Evolutionary conservation across 352 stramenopile species (phyloP).

Genomic region (Peronospora belbahrii): DNA sequence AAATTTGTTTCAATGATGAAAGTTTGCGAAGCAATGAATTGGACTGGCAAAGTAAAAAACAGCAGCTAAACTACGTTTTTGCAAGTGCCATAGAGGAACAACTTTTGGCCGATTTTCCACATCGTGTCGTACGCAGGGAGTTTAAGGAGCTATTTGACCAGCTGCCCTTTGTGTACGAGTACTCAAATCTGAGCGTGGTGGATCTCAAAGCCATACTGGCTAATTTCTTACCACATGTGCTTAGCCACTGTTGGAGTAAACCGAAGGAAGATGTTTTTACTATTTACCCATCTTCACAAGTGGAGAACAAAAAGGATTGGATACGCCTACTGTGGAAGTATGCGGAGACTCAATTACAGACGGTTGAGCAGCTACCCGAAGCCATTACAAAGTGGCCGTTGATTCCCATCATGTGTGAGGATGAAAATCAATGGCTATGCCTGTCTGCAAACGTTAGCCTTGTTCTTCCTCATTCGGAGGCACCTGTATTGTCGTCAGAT

Average conservation of each 20-base stretch:
- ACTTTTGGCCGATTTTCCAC: slow-evolving; percentile 37
- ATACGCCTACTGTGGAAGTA: slow-evolving; percentile 44
- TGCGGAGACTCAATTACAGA: slow-evolving; percentile 31
- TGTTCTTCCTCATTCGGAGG: slow-evolving; percentile 23
- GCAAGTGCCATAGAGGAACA: slow-evolving; percentile 39
- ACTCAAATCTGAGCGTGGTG: slow-evolving; percentile 39
- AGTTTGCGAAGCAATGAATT: slow-evolving; percentile 1
- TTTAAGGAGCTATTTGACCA: slow-evolving; percentile 43
- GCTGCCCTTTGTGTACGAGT: slow-evolving; percentile 30
- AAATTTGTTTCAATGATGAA: slow-evolving; percentile 19
- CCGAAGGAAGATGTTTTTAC: slow-evolving; percentile 22
- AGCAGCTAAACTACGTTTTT: slow-evolving; percentile 32
- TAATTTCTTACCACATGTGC: slow-evolving; percentile 36
- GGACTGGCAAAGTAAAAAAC: slow-evolving; percentile 1
- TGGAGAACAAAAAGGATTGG: slow-evolving; percentile 31
- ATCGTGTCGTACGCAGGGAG: slow-evolving; percentile 29
- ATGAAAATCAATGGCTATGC: slow-evolving; percentile 29
- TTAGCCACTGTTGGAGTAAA: slow-evolving; percentile 30
- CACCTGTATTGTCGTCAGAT: slow-evolving; percentile 4
- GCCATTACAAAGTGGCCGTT: slow-evolving; percentile 37
- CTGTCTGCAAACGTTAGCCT: slow-evolving; percentile 26
- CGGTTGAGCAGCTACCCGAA: slow-evolving; percentile 16
- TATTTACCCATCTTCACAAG: slow-evolving; percentile 10
- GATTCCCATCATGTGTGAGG: slow-evolving; percentile 25
- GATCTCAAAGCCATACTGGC: slow-evolving; percentile 25